Evolutionary conservation across 1,284 basidiomycete species (phyloP).

Genomic region (Trametes pubescens): DNA sequence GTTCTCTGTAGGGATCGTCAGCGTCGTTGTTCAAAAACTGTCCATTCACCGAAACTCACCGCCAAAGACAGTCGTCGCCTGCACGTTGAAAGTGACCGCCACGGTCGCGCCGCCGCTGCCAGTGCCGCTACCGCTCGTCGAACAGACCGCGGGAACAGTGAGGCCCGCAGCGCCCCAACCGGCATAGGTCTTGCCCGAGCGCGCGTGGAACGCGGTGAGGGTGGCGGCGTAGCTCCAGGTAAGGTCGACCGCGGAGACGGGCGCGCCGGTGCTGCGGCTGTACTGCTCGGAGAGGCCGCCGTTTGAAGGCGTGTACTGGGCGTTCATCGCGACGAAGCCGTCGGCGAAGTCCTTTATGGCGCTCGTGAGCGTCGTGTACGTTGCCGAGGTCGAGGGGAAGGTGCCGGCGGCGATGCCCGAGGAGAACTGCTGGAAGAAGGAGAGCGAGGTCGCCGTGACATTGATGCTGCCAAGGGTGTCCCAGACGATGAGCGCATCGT

Average conservation of each 20-base stretch:
- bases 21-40: not conserved
- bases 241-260: slow-evolving; percentile 50
- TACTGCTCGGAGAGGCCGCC: slow-evolving; percentile 54
- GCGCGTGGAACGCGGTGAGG: slow-evolving; percentile 49
- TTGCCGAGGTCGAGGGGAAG: slow-evolving; percentile 43
- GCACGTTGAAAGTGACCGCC: slow-evolving; percentile 69
- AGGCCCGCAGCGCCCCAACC: slow-evolving; percentile 76
- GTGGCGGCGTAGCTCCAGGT: slow-evolving; percentile 55
- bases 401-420: slow-evolving; percentile 46
- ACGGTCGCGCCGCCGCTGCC: slow-evolving; percentile 50
- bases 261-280: slow-evolving; percentile 43
- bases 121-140: slow-evolving; percentile 42
- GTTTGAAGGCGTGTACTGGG: slow-evolving; percentile 49
- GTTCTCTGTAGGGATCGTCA: slow-evolving; percentile 56
- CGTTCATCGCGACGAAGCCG: slow-evolving; percentile 50
- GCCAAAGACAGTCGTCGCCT: slow-evolving; percentile 66
- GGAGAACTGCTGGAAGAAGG: slow-evolving; percentile 52
- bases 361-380: slow-evolving; percentile 44
- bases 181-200: slow-evolving; percentile 44
- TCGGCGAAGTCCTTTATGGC: slow-evolving; percentile 51
- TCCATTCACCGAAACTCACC: slow-evolving; percentile 46
- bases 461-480: slow-evolving; percentile 41
- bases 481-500: slow-evolving; percentile 53
- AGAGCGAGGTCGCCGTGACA: slow-evolving; percentile 49
- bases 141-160: slow-evolving; percentile 56